A percentile compares a stretch with the other conserved stretches of the same genome.
Conservation (phyloP, 106 monocot species). For the Agapanthus africanus region DNA sequence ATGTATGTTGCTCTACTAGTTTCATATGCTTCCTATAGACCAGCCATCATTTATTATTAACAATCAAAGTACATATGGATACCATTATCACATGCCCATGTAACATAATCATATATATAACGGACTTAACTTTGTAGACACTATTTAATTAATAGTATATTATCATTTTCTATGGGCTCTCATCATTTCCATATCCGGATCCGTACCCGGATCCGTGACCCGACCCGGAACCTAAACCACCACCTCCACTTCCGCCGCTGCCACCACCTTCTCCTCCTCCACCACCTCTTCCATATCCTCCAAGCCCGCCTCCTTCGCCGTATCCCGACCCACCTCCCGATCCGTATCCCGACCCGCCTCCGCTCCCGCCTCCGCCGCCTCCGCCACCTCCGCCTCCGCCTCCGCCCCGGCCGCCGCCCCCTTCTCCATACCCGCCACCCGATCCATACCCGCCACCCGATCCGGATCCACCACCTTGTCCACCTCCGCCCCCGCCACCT, state of each 20-base stretch:
- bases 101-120: too few relatives aligned
- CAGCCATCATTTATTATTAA: too few relatives aligned
- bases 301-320: too few relatives aligned
- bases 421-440: background rate
- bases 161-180: background rate
- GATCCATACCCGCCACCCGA: background rate
- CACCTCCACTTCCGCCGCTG: conserved; percentile 38
- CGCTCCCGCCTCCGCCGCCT: background rate
- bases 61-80: too few relatives aligned
- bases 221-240: conserved; percentile 14
- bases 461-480: background rate
- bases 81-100: too few relatives aligned
- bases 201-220: background rate
- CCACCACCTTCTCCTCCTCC: conserved; percentile 15
- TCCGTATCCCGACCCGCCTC: background rate
- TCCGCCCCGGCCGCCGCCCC: background rate
- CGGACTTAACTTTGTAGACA: too few relatives aligned
- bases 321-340: background rate
- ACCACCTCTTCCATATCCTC: background rate
- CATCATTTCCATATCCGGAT: background rate
- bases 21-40: too few relatives aligned
- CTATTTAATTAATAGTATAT: too few relatives aligned
- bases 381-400: too few relatives aligned
- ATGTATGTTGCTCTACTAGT: too few relatives aligned
- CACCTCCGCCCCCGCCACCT: background rate